Base-by-base conservation (phyloP, 441 rosid species). In the Croton laevigatus region DNA sequence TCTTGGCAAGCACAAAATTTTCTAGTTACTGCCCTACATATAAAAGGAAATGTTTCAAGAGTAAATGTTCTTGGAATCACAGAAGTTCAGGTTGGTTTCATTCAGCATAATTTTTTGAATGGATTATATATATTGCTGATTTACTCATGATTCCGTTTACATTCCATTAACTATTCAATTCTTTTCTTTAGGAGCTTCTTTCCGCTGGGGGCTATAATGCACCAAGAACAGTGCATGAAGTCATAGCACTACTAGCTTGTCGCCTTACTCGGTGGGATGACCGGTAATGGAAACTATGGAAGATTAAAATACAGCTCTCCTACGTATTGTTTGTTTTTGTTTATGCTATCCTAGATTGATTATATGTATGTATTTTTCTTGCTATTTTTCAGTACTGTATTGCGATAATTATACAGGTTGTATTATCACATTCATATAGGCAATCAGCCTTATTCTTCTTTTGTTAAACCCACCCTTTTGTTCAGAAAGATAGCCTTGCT, bases 211-310 rank as follows among this genome's bases (percentile, higher is more conserved):
- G 98, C 40, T 89, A 82, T 74, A 89, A 88, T 78, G 80, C 82
- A 42, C 98, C 99, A 32, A 85, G 81, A 80, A 89, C 99, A 37
- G 91, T 83, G 73, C 99, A 95, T 80, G 99, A 92, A 82, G 86
- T 95, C 80, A 87, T 93, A 74, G 93, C 96, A 51, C 84, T 78
- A 55, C 82, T 95, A 76, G 92, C 93, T 73, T 78, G 85, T 76
- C 92, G 94, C 51, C 93, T 95, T 69, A 78, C 83, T 72, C 87
- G 97, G 59, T 95, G 99, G 99, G 99, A 95, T 86, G 98, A 95
- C 73, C 91, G 97, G 99, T 92, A 75, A 72, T 59, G 32, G 23
- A 63, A 48, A 58, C 17, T 48, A 14, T 57, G 37, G 46, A 46
- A 19, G 17, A 20, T 69, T n/a, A 8, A 34, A 46, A 6, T 32